These are phyloP conservation scores for Starmera stellimalicola DNA, from an alignment of 1,139 yeast genomes.

Conservation along the genomic window DNA sequence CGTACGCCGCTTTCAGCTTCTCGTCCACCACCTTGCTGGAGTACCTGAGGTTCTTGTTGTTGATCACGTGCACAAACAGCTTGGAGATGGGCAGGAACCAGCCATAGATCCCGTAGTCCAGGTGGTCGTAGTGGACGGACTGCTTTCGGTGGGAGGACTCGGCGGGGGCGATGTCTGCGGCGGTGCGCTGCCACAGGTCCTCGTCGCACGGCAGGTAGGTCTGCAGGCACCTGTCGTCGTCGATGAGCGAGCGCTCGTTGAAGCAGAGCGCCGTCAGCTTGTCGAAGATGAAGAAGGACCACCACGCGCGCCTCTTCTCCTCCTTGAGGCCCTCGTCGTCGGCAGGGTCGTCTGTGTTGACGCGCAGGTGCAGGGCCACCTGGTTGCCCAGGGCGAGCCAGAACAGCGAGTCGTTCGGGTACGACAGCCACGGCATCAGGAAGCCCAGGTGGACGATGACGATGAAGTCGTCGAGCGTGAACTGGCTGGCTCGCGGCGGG, in stretches of 20 bases:
- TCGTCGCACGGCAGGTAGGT: slow-evolving; percentile 27
- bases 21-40: slow-evolving; percentile 2
- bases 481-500: slow-evolving; percentile 7
- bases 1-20: slow-evolving; percentile 4
- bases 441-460: slow-evolving; percentile 29
- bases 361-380: slow-evolving; percentile 22
- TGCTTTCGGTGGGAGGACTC: slow-evolving; percentile 10
- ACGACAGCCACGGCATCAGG: slow-evolving; percentile 30
- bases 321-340: slow-evolving; percentile 26
- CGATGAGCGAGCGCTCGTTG: slow-evolving; percentile 24
- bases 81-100: slow-evolving; percentile 17
- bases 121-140: slow-evolving; percentile 7
- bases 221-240: slow-evolving; percentile 25
- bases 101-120: slow-evolving; percentile 18
- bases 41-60: slow-evolving; percentile 2
- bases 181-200: slow-evolving; percentile 21
- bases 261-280: slow-evolving; percentile 31
- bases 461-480: slow-evolving; percentile 29
- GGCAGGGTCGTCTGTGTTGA: slow-evolving; percentile 22
- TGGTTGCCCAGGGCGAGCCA: slow-evolving; percentile 32
- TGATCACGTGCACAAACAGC: slow-evolving; percentile 12
- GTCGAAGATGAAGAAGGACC: slow-evolving; percentile 31
- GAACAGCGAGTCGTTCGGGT: slow-evolving; percentile 27
- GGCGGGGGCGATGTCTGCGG: slow-evolving; percentile 7
- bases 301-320: slow-evolving; percentile 33